Evolutionary conservation across 2,329 filamentous ascomycete genomes (phyloP).

Genomic region (Eurotiales sp.): DNA sequence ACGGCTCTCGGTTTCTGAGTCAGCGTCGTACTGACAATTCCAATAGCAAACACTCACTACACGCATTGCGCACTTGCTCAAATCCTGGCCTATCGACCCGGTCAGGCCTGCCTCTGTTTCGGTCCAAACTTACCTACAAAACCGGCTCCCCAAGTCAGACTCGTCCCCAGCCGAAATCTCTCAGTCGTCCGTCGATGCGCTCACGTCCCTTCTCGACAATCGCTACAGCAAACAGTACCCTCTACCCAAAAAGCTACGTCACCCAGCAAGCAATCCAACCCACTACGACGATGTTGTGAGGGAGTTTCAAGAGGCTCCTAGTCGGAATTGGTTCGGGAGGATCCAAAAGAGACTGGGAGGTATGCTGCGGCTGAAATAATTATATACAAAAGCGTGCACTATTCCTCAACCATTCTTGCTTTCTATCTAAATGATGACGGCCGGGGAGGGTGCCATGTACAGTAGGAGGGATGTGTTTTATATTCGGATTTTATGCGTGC

Average conservation of each 20-base stretch:
- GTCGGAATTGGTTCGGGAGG: conserved; percentile 44
- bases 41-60: conserved; percentile 17
- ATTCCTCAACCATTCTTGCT: not conserved
- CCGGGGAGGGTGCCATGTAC: not conserved
- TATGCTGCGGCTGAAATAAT: conserved; percentile 43
- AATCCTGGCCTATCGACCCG: conserved; percentile 43
- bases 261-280: conserved; percentile 48
- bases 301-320: conserved; percentile 53
- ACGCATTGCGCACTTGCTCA: conserved; percentile 41
- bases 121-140: conserved; percentile 40
- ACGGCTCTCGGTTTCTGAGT: too few relatives aligned
- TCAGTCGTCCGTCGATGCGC: conserved; percentile 50
- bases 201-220: conserved; percentile 59
- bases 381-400: not conserved
- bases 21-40: not conserved
- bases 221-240: conserved; percentile 52
- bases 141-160: conserved; percentile 24
- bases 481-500: not conserved
- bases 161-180: conserved; percentile 24
- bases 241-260: conserved; percentile 43
- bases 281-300: conserved; percentile 51
- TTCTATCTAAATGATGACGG: not conserved
- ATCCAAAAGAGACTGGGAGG: conserved; percentile 46
- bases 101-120: conserved; percentile 45
- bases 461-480: not conserved